phyloP scores from a whole-genome alignment of 495 filamentous ascomycete genomes.

The Penicillium flavigenum region DNA sequence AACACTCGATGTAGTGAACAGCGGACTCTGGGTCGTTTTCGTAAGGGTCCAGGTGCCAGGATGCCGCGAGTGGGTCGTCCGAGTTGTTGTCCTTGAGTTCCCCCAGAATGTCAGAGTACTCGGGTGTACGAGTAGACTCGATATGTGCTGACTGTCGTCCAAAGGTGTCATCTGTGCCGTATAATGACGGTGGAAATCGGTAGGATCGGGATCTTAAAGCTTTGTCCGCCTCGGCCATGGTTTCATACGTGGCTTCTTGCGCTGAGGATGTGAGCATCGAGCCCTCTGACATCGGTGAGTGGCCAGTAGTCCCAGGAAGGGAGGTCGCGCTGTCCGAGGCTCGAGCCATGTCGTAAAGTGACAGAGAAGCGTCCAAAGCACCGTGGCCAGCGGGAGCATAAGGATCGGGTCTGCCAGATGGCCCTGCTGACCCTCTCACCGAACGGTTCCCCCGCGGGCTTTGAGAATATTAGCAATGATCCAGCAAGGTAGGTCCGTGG shows the following conservation, averaged over 20 bases:
- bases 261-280: slow-evolving; percentile 33
- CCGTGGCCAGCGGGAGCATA: slow-evolving; percentile 17
- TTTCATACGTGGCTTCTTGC: slow-evolving; percentile 30
- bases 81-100: slow-evolving; percentile 34
- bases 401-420: slow-evolving; percentile 26
- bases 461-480: slow-evolving; percentile 14
- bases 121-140: slow-evolving; percentile 19
- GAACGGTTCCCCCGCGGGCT: slow-evolving; percentile 44
- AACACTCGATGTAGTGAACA: slow-evolving; percentile 53
- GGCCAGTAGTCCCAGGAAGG: slow-evolving; percentile 35
- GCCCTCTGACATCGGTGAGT: slow-evolving; percentile 40
- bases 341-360: slow-evolving; percentile 37
- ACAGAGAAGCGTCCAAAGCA: slow-evolving; percentile 35
- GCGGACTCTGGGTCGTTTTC: slow-evolving; percentile 49
- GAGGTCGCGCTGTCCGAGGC: slow-evolving; percentile 39
- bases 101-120: slow-evolving; percentile 38
- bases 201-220: slow-evolving; percentile 23
- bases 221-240: slow-evolving; percentile 30
- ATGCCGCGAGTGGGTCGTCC: slow-evolving; percentile 49
- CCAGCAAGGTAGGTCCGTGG: background rate
- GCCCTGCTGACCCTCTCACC: slow-evolving; percentile 23
- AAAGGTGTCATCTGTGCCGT: slow-evolving; percentile 18
- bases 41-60: slow-evolving; percentile 67
- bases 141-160: slow-evolving; percentile 16
- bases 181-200: slow-evolving; percentile 18